A percentile compares a stretch with the other conserved stretches of the same genome.
phyloP scores from a whole-genome alignment of 2,329 filamentous ascomycete genomes.

The Xylariaceae sp. region DNA sequence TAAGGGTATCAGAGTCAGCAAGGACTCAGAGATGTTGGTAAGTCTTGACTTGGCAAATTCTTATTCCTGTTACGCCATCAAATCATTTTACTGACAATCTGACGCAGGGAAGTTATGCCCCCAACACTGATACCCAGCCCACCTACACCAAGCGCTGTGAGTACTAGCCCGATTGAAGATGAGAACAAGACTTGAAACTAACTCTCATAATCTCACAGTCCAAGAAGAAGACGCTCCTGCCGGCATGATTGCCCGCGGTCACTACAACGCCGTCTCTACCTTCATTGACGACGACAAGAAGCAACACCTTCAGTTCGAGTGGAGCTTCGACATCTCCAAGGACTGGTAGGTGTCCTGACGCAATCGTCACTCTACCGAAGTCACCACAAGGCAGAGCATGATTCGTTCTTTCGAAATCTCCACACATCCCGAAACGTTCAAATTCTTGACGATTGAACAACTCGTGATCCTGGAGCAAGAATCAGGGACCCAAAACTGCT shows the following conservation, averaged over 20 bases:
- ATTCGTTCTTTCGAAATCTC: not conserved
- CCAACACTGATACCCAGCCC: slow-evolving; percentile 82
- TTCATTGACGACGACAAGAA: slow-evolving; percentile 96
- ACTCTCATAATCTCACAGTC: slow-evolving; percentile 49
- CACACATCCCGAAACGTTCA: not conserved
- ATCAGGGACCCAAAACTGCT: not conserved
- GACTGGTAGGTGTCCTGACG: slow-evolving; percentile 63
- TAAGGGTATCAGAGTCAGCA: slow-evolving; percentile 79
- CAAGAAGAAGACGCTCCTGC: slow-evolving; percentile 86
- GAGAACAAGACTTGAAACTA: slow-evolving; percentile 2
- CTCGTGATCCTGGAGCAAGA: no score
- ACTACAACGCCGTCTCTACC: slow-evolving; percentile 83
- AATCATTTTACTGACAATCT: slow-evolving; percentile 25
- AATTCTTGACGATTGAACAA: not conserved
- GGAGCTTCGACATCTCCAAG: slow-evolving; percentile 95
- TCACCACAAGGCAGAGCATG: not conserved
- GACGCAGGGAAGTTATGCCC: slow-evolving; percentile 78
- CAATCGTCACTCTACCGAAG: slow-evolving; percentile 1
- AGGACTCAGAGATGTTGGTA: slow-evolving; percentile 98
- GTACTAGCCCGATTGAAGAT: slow-evolving; percentile 32
- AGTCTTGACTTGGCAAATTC: slow-evolving; percentile 32
- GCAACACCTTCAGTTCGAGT: slow-evolving; percentile 86
- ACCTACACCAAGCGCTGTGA: slow-evolving; percentile 88
- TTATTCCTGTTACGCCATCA: not conserved
- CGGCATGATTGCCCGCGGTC: slow-evolving; percentile 82